Conservation (phyloP, 805 yeast genomes). For the Suhomyces sp. region DNA sequence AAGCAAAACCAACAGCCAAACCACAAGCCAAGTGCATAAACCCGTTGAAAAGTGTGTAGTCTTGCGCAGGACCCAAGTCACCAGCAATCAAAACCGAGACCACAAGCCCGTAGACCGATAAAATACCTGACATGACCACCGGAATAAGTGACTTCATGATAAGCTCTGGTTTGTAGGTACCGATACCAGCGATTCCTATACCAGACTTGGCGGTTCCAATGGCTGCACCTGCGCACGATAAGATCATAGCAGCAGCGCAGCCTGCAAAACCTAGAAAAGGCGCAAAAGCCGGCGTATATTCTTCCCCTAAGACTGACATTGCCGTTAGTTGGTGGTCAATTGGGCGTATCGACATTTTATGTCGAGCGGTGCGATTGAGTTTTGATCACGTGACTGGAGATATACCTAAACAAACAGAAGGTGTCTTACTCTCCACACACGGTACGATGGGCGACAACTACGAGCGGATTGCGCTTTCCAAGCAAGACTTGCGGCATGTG, state of each 20-base stretch:
- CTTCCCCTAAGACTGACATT: constrained; percentile 37
- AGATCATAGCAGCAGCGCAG: constrained; percentile 87
- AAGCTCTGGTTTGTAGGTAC: constrained; percentile 94
- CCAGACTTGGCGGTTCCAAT: constrained; percentile 98
- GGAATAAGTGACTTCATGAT: constrained; percentile 96
- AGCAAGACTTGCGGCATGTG: constrained; percentile 51
- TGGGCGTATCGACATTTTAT: not conserved
- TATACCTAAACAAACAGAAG: not conserved
- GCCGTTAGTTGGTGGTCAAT: not conserved
- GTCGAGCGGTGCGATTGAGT: not conserved
- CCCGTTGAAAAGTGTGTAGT: constrained; percentile 90
- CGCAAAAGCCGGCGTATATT: constrained; percentile 85
- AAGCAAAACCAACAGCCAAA: constrained; percentile 91
- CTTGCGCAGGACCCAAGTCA: constrained; percentile 71
- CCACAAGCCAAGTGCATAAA: constrained; percentile 98
- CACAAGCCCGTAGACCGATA: constrained; percentile 94
- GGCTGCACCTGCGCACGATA: constrained; percentile 97
- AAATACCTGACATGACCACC: constrained; percentile 96
- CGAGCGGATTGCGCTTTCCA: constrained; percentile 46
- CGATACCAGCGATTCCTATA: constrained; percentile 96
- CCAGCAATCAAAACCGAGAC: constrained; percentile 96
- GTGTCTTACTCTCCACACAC: not conserved
- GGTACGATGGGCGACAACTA: constrained; percentile 14
- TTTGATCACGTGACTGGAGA: not conserved
- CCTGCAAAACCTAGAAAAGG: constrained; percentile 98